A percentile compares a stretch with the other conserved stretches of the same genome.
phyloP scores from a whole-genome alignment of 805 yeast genomes.

The Ogataea thermomethanolica region DNA sequence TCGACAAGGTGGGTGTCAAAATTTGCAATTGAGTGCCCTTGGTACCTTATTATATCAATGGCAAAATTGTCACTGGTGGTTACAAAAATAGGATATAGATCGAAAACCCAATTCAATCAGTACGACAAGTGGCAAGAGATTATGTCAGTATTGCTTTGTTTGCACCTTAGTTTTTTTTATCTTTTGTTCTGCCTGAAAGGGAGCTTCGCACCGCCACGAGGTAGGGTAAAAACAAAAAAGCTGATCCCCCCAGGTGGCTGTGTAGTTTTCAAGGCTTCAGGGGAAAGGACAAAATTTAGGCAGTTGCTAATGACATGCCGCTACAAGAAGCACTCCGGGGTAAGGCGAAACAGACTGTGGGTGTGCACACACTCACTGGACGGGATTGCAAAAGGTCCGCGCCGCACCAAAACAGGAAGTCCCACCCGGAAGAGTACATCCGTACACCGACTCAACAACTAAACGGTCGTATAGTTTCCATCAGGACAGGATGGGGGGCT shows the following conservation, averaged over 20 bases:
- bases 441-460: conserved; percentile 12
- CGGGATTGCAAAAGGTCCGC: neutral
- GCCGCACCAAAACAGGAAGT: conserved; percentile 9
- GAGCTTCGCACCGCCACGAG: conserved; percentile 7
- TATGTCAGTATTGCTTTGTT: conserved; percentile 9
- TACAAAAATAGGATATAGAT: neutral
- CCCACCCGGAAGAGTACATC: conserved; percentile 5
- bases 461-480: neutral
- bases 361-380: too few species aligned
- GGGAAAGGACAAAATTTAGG: too few species aligned
- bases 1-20: neutral
- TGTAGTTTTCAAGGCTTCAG: neutral
- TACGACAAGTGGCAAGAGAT: neutral
- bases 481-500: neutral
- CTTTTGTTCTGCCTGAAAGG: conserved; percentile 10
- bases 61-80: neutral
- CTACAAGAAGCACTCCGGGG: too few species aligned
- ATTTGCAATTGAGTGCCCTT: neutral
- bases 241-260: too few species aligned
- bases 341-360: too few species aligned
- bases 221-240: conserved; percentile 3
- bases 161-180: conserved; percentile 9
- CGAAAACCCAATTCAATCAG: neutral
- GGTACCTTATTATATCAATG: neutral
- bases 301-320: too few species aligned